Conservation (phyloP, 345 rosid genomes). For the Eutrema yunnanense region DNA sequence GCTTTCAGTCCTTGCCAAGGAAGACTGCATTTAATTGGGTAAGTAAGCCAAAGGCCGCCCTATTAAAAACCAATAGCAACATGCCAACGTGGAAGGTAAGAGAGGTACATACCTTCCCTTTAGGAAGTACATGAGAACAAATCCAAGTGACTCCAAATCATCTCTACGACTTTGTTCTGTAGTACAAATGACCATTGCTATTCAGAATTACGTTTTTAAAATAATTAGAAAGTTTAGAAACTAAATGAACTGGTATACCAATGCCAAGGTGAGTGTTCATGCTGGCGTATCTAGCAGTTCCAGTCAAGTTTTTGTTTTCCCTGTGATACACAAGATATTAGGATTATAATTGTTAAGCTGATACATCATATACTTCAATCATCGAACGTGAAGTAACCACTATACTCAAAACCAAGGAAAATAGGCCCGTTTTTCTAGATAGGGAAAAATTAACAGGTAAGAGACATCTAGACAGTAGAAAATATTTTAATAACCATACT, state of each 20-base stretch:
- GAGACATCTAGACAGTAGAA: background rate
- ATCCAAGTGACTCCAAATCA: constrained; percentile 94
- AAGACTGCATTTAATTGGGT: constrained; percentile 44
- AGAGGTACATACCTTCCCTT: constrained; percentile 63
- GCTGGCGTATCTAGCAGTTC: constrained; percentile 96
- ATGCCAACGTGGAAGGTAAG: background rate
- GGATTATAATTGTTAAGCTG: background rate
- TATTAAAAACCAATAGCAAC: background rate
- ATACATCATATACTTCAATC: background rate
- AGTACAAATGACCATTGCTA: constrained; percentile 1
- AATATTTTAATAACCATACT: background rate
- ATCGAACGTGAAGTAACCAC: background rate
- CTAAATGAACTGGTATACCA: constrained; percentile 36
- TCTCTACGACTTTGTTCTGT: constrained; percentile 97
- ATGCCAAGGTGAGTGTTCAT: constrained; percentile 95
- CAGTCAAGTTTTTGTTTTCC: constrained; percentile 89
- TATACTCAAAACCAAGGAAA: background rate
- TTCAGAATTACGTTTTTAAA: background rate
- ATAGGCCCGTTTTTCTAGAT: background rate
- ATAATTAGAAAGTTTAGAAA: background rate
- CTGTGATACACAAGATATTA: constrained; percentile 35
- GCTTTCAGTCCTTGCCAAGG: constrained; percentile 98
- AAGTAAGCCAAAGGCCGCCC: constrained; percentile 9
- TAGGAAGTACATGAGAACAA: constrained; percentile 82
- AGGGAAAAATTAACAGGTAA: background rate